A percentile compares a stretch with the other conserved stretches of the same genome.
These are phyloP conservation scores for Rhizopogon salebrosus DNA, from an alignment of 768 basidiomycete genomes.

Conservation along the genomic window DNA sequence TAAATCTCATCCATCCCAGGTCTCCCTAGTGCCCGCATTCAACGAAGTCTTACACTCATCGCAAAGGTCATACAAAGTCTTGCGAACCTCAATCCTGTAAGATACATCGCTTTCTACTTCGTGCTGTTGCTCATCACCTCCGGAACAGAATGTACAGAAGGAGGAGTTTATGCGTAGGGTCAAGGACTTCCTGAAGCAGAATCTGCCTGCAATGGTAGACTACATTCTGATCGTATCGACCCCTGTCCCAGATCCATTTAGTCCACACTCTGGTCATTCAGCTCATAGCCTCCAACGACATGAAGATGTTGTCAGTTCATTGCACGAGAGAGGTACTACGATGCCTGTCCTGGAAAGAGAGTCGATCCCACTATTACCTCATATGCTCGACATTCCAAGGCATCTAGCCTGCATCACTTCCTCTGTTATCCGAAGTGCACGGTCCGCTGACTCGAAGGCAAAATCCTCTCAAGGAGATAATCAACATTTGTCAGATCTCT, in stretches of 20 bases:
- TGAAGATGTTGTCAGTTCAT: conserved; percentile 46
- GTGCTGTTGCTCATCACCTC: conserved; percentile 2
- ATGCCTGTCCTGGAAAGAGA: conserved; percentile 63
- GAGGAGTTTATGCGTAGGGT: conserved; percentile 81
- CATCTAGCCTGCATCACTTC: conserved; percentile 75
- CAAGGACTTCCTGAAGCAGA: conserved; percentile 65
- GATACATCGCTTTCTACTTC: conserved; percentile 17
- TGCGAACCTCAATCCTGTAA: conserved; percentile 75
- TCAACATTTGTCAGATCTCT: conserved; percentile 48
- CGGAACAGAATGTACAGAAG: conserved; percentile 53
- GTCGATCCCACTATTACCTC: conserved; percentile 66
- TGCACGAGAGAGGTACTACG: conserved; percentile 50
- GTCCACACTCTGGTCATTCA: conserved; percentile 20
- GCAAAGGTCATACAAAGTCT: conserved; percentile 89
- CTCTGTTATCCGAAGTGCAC: conserved; percentile 61
- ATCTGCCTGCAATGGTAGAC: conserved; percentile 67
- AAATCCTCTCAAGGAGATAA: conserved; percentile 33
- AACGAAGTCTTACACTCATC: conserved; percentile 77
- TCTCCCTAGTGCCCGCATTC: conserved; percentile 58
- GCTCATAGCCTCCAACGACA: conserved; percentile 46
- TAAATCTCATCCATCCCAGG: conserved; percentile 38
- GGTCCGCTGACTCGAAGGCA: conserved; percentile 36
- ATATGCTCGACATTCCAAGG: conserved; percentile 72
- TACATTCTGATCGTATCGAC: conserved; percentile 74
- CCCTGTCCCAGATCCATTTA: conserved; percentile 28